Evolutionary conservation across 805 yeast species (phyloP), one percentile per base, ranked within the genome.

Genomic region (Metschnikowia lochheadii): DNA sequence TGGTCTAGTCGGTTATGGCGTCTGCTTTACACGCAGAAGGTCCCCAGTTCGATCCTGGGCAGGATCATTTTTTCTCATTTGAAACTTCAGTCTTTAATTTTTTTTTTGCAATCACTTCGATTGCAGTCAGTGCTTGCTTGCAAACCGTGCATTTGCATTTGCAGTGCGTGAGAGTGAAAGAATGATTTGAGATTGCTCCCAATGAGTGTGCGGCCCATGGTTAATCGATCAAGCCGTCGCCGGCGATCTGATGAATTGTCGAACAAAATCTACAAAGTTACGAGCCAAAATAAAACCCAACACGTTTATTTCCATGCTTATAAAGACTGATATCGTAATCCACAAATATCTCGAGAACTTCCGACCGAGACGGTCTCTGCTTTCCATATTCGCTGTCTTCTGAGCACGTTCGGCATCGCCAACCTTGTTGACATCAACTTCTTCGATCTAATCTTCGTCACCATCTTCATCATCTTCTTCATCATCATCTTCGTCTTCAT

Each of bases 21-120:
- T 88, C 94, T 90, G 97, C 97, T 89, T 91, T 89, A 91, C 97
- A 91, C 97, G 97, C 96, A 89, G 94, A 88, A 88, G 90, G 97
- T 92, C 97, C 97, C 97, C 97, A 90, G 97, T 92, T 92, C 97
- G 97, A 92, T 89, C 97, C 97, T 91, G 97, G 97, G 97, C 90
- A 87, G 84, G 89, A 86, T 89, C 97, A 90, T 41, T 49, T 55
- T 38, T 52, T 54, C 1, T 1, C 10, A 37, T 21, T 33, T 14
- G 15, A 33, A 26, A 26, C 4, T 4, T 8, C 29, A 8, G 29
- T 26, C 29, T 26, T 4, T 26, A 5, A 6, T 10, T 26, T 26
- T 26, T 26, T 26, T 26, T 26, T 8, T 3, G 5, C 11, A 3
- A 5, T 8, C 29, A 26, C 29, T 26, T 26, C 15, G 18, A 29